Evolutionary conservation across 2,329 filamentous ascomycete genomes (phyloP), one percentile per base, ranked within the genome.

Genomic region (Cercospora canescens): DNA sequence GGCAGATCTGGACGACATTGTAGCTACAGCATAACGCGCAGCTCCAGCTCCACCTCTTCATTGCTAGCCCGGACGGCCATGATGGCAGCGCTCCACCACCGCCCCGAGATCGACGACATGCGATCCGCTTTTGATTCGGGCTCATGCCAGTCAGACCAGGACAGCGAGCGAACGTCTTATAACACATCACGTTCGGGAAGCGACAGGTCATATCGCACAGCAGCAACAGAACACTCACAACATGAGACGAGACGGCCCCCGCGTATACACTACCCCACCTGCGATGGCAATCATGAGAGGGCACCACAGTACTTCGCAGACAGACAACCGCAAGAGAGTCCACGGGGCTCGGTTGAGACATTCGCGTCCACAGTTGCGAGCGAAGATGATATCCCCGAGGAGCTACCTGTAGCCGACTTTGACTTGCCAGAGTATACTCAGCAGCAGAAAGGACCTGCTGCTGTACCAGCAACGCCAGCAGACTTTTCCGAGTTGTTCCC

Each of bases 401-500:
- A 81, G 18, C 70, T 79, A 16, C 55, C 55, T 9, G 9, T 24
- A 16, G 80, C 84, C 24, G 82, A 79, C 59, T 87, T 86, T 71
- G 82, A 87, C 54, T 81, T 91, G 60, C 88, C 87, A 6, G 78
- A 84, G 60, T 90, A 89, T 75, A 82, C 83, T 65, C 85, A 87
- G 71, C 88, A 90, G 60, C 80, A 87, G 50, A 85, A 89, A 67
- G 85, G 89, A 9, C 62, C 70, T 5, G 50, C 56, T 50, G 71
- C 68, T 12, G 64, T 92, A 30, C 87, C 93, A 11, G 92, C 93
- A 1, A 94, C 90, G 1, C 91, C 94, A 3, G 85, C 89, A 65
- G 90, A 94, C 71, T 98, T 98, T 77, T 89, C 89, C 28, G 86
- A 89, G 62, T 86, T 96, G 61, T 99, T 97, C 78, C 94, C 95